phyloP scores from a whole-genome alignment of 352 stramenopile genomes.

The Plasmopara muralis region DNA sequence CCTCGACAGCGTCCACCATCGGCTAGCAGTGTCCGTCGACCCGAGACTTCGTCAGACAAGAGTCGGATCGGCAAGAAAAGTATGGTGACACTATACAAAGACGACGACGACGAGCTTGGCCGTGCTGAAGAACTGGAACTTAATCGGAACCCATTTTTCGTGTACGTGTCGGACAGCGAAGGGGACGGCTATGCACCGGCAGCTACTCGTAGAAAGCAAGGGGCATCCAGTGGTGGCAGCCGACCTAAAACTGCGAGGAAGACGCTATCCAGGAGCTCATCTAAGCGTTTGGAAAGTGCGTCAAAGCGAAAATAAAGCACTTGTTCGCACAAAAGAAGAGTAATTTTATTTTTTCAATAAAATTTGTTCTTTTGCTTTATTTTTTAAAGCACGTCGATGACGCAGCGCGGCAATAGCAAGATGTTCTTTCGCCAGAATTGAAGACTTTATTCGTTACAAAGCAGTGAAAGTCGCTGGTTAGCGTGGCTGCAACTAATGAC shows the following conservation, averaged over 20 bases:
- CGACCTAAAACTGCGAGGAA: conserved; percentile 54
- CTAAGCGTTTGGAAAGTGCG: conserved; percentile 56
- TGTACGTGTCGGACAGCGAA: conserved; percentile 80
- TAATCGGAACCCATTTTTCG: conserved; percentile 69
- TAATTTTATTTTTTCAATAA: too few relatives aligned
- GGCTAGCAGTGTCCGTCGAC: conserved; percentile 54
- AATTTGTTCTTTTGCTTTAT: conserved; percentile 12
- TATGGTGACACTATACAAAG: conserved; percentile 18
- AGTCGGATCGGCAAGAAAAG: conserved; percentile 39
- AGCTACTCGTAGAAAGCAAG: conserved; percentile 39
- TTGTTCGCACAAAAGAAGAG: conserved; percentile 10
- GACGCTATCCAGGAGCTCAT: conserved; percentile 42
- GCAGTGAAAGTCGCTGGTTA: too few relatives aligned
- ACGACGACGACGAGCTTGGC: conserved; percentile 57
- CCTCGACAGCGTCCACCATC: conserved; percentile 60
- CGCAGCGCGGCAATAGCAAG: conserved; percentile 58
- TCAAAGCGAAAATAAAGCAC: conserved; percentile 42
- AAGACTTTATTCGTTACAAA: conserved; percentile 33
- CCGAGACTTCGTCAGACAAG: conserved; percentile 68
- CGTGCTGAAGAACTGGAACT: conserved; percentile 63
- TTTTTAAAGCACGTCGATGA: conserved; percentile 50
- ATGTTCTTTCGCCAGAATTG: conserved; percentile 71
- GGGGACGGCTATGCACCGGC: conserved; percentile 71
- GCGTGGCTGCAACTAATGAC: conserved; percentile 49
- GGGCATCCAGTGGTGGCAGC: conserved; percentile 14